A percentile compares a stretch with the other conserved stretches of the same genome.
Evolutionary conservation across 2,329 filamentous ascomycete species (phyloP).

Genomic region (Diaporthe vexans): DNA sequence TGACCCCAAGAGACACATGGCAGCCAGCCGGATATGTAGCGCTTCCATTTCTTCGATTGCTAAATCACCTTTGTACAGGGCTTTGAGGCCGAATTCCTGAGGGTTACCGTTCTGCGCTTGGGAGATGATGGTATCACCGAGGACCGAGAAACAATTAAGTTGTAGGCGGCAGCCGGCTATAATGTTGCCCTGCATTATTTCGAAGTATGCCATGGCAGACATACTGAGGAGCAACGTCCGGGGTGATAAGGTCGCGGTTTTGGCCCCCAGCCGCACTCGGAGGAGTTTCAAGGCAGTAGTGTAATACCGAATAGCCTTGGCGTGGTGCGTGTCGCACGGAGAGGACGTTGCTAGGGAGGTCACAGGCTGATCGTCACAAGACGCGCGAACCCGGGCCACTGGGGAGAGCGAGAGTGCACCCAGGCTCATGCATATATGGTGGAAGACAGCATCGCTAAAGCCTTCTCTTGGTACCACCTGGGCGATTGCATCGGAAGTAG

Average conservation of each 20-base stretch:
- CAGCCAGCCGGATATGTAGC: constrained; percentile 3
- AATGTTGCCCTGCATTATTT: constrained; percentile 6
- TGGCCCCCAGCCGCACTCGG: background rate
- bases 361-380: background rate
- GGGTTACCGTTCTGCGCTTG: background rate
- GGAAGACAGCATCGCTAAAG: background rate
- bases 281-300: background rate
- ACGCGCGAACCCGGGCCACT: background rate
- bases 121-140: background rate
- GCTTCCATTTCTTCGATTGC: constrained; percentile 16
- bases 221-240: constrained; percentile 4
- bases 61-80: background rate
- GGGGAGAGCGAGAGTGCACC: constrained; percentile 9
- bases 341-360: background rate
- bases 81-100: background rate
- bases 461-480: background rate
- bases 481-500: background rate
- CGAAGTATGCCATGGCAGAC: constrained; percentile 8
- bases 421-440: constrained; percentile 1
- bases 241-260: background rate
- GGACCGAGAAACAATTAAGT: background rate
- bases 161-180: background rate
- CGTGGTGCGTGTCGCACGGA: background rate
- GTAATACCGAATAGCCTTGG: constrained; percentile 6
- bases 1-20: background rate